A percentile compares a stretch with the other conserved stretches of the same genome.
Evolutionary conservation across 768 basidiomycete genomes (phyloP).

Genomic region (Suillus lakei): DNA sequence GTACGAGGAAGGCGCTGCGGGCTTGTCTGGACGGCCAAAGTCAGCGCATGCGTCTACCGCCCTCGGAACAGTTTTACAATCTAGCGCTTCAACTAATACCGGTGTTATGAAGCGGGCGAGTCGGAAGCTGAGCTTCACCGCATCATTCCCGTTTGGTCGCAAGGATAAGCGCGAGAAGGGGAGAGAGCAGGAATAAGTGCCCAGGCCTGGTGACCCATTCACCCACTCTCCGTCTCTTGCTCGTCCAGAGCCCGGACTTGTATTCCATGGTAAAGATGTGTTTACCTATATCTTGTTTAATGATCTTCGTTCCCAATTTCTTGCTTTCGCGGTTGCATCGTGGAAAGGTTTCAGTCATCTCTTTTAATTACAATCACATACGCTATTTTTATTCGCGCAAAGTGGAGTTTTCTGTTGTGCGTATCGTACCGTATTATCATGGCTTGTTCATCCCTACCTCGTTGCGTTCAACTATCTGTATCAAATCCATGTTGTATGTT

Average conservation of each 20-base stretch:
- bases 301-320: slow-evolving; percentile 33
- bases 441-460: slow-evolving; percentile 31
- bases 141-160: slow-evolving; percentile 61
- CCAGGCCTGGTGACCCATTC: not conserved
- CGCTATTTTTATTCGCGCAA: slow-evolving; percentile 9
- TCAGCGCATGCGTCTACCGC: slow-evolving; percentile 31
- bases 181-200: slow-evolving; percentile 32
- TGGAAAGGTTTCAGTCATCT: slow-evolving; percentile 11
- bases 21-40: slow-evolving; percentile 23
- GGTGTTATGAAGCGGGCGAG: slow-evolving; percentile 33
- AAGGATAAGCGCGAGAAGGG: slow-evolving; percentile 56
- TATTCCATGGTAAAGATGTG: slow-evolving; percentile 8
- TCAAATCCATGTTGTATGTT: slow-evolving; percentile 6
- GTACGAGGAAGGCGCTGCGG: not conserved
- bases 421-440: slow-evolving; percentile 17
- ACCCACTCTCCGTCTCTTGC: not conserved
- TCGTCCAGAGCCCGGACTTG: not conserved
- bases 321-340: slow-evolving; percentile 11
- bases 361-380: slow-evolving; percentile 4
- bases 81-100: slow-evolving; percentile 37
- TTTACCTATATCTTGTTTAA: slow-evolving; percentile 19
- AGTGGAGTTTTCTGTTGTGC: slow-evolving; percentile 16
- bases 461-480: slow-evolving; percentile 5
- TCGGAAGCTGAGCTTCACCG: slow-evolving; percentile 72
- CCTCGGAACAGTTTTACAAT: slow-evolving; percentile 17